These are phyloP conservation scores for Erythrophleum ivorense DNA, from an alignment of 331 rosid genomes.

Conservation along the genomic window DNA sequence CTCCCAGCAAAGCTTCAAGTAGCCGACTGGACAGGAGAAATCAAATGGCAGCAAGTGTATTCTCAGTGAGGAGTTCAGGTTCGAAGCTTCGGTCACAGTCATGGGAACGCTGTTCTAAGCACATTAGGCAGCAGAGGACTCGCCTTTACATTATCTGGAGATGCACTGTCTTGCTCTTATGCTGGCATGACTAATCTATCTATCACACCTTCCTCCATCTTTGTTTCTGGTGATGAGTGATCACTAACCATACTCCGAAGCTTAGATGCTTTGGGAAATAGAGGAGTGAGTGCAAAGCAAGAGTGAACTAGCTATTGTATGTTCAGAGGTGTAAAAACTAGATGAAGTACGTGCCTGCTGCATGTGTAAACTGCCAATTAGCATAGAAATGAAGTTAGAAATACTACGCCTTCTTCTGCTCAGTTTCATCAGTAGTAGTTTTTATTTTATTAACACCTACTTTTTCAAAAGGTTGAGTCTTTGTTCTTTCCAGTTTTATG, in stretches of 20 bases:
- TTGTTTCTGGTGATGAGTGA: background rate
- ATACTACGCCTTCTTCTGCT: constrained; percentile 15
- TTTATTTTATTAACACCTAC: background rate
- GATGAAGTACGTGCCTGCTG: constrained; percentile 30
- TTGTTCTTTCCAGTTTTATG: background rate
- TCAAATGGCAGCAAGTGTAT: constrained; percentile 54
- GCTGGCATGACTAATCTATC: constrained; percentile 66
- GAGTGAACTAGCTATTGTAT: constrained; percentile 22
- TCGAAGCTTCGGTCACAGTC: constrained; percentile 53
- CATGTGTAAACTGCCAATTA: constrained; percentile 44
- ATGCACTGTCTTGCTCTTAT: constrained; percentile 79
- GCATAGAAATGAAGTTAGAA: constrained; percentile 39
- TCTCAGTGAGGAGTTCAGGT: constrained; percentile 52
- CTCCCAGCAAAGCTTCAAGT: constrained; percentile 25
- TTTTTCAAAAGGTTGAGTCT: background rate
- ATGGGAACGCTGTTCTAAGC: constrained; percentile 69
- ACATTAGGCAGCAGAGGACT: constrained; percentile 69
- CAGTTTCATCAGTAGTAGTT: background rate
- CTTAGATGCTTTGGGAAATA: constrained; percentile 9
- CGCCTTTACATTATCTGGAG: constrained; percentile 91
- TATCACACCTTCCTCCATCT: background rate
- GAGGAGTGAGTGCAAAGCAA: constrained; percentile 4
- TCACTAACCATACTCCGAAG: background rate
- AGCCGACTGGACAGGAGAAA: background rate
- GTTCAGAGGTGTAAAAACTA: constrained; percentile 33